Base-by-base conservation (phyloP, 1,139 yeast species). In the Debaryomyces coudertii region DNA sequence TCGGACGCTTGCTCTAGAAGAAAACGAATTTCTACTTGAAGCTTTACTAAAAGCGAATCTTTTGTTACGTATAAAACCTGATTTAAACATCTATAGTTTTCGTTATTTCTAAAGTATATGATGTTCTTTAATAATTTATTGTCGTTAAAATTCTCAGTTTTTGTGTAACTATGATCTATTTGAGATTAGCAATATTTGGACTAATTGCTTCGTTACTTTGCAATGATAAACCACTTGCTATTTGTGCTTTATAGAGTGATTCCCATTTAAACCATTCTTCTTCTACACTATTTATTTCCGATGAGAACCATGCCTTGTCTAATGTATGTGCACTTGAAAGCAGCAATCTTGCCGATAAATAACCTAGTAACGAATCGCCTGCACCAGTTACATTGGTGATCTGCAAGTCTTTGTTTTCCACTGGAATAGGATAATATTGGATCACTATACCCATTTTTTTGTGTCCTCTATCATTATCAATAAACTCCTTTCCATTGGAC, bases 321-420 rank as follows among this genome's bases (percentile, higher is more conserved):
- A 18, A 4, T 2, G 7, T 12, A 4, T 47, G 42, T 7, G 49
- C 47, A 35, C 61, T 51, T 29, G 54, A 58, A 16, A 62, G 53
- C 35, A 75, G 35, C 15, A 44, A 50, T 23, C 58, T 53, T 1
- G 73, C 61, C 7, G 63, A 55, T 39, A 83, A 51, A 44, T 68
- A 76, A 1, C 90, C 90, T 23, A 78, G 71, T 38, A 88, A 71
- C 0, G 92, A 78, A 61, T 88, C 95, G 3, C 90, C 90, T 0
- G 90, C 87, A 1, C 95, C 90, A 2, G 87, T 80, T 20, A 86
- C 88, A 50, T 79, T 82, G 4, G 62, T 61, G 4, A 81, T 71
- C 0, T 56, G 49, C 7, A 69, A 53, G 4, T 61, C 49, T 7
- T 60, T 53, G 45, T 73, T 67, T 38, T 65, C 69, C 9, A 47